A percentile compares a stretch with the other conserved stretches of the same genome.
Evolutionary conservation across 352 stramenopile species (phyloP).

Genomic region (Blastocystis hominis): DNA sequence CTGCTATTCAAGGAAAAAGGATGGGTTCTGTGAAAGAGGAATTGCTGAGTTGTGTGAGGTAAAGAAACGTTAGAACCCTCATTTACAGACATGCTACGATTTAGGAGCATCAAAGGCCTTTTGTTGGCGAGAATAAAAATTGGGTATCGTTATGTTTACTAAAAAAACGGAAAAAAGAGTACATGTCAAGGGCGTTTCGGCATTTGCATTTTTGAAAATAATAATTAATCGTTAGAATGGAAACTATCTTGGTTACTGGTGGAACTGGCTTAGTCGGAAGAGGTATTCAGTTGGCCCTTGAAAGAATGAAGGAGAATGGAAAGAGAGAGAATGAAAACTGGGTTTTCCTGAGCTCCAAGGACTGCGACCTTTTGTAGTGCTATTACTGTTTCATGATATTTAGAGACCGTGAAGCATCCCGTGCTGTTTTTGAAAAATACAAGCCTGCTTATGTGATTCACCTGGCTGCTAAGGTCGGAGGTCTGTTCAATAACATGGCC

Average conservation of each 20-base stretch:
- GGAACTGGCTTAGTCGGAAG: constrained; percentile 83
- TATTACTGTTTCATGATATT: neutral
- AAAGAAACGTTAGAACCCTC: neutral
- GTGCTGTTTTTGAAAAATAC: constrained; percentile 81
- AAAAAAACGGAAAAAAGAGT: neutral
- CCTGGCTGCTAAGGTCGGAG: constrained; percentile 76
- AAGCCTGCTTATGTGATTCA: constrained; percentile 91
- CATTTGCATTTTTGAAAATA: neutral
- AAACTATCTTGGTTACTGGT: constrained; percentile 81
- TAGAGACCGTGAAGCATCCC: constrained; percentile 69
- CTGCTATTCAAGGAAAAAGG: neutral
- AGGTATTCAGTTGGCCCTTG: constrained; percentile 69
- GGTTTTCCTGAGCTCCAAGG: constrained; percentile 82
- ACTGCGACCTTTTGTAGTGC: constrained; percentile 78
- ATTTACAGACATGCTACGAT: neutral
- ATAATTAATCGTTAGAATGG: neutral
- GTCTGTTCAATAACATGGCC: constrained; percentile 73
- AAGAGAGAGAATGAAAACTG: constrained; percentile 70
- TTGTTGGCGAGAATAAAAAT: neutral
- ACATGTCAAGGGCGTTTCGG: neutral
- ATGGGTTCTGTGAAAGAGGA: neutral
- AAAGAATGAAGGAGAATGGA: constrained; percentile 62
- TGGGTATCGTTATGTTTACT: neutral
- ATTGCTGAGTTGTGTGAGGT: neutral
- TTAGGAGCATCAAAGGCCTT: neutral